Base-by-base conservation (phyloP, 2,329 filamentous ascomycete species). In the Eutypella sp. region DNA sequence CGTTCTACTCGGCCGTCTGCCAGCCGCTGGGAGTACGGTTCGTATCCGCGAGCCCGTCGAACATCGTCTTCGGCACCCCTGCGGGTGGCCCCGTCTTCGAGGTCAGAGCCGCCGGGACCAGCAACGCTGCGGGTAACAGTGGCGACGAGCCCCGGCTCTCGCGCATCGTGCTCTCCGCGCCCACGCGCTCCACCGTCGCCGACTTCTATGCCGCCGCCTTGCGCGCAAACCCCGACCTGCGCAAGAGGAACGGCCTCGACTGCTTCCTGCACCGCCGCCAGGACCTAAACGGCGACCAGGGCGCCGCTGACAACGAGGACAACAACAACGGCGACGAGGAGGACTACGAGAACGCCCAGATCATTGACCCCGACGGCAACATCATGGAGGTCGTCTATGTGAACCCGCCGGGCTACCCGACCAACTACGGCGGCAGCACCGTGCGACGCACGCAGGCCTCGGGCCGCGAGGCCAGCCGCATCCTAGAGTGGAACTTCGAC, bases 281-380 rank as follows among this genome's bases (percentile, higher is more conserved):
- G 29, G 29, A 33, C 29, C 29, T 53, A 39, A 53, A 57, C 38
- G 49, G 50, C 41, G 39, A n/a, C 29, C 6, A 33, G 29, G 29
- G 16, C 29, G 11, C 51, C 6, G 44, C 45, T 34, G 25, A 46
- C 51, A 59, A 58, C 60, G 64, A 62, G 53, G 68, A 67, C 51
- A 66, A 57, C 54, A 65, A 58, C 68, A 23, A 11, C 36, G 19
- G 36, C 16, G 36, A 34, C 15, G 31, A n/a, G 4, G 18, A 22
- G 7, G 15, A 10, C 19, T 16, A 15, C 5, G 36, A 39, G 13
- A 20, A 19, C 10, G 78, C 66, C 71, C 80, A 70, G 74, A 82
- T 89, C 34, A 76, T 82, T 49, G 89, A 95, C 65, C 76, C 88
- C 45, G 89, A 95, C 68, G 87, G 87, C 42, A 95, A 95, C 69